Percentiles rank a stretch among this genome's conserved stretches.
phyloP scores from a whole-genome alignment of 495 filamentous ascomycete genomes.

The Echria macrotheca region DNA sequence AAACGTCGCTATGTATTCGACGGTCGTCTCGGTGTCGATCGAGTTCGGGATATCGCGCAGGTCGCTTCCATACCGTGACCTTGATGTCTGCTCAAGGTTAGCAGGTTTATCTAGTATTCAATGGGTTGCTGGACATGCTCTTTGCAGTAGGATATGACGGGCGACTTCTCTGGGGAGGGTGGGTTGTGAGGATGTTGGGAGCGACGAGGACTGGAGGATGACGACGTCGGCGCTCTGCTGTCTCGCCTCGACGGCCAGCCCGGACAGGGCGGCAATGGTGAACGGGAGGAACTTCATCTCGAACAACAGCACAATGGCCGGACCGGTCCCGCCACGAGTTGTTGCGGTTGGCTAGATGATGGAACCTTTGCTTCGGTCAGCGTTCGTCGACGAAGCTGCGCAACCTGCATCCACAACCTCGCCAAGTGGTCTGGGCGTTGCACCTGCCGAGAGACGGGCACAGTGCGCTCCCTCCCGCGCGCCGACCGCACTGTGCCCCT shows the following conservation, averaged over 20 bases:
- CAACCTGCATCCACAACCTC: neutral
- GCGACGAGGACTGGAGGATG: slow-evolving; percentile 19
- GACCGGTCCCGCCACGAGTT: neutral
- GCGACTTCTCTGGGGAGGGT: slow-evolving; percentile 30
- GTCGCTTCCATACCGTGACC: slow-evolving; percentile 28
- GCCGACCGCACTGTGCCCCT: slow-evolving; percentile 2
- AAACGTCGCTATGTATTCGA: slow-evolving; percentile 36
- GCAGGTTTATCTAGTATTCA: too few species aligned
- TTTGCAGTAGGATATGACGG: slow-evolving; percentile 32
- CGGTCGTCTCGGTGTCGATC: slow-evolving; percentile 31
- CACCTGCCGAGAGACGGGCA: neutral
- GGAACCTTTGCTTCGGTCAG: neutral
- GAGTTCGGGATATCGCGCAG: slow-evolving; percentile 37
- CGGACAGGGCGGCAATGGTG: slow-evolving; percentile 23
- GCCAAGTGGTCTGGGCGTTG: neutral
- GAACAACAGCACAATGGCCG: neutral
- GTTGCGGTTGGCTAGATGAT: neutral
- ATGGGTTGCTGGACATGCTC: slow-evolving; percentile 22
- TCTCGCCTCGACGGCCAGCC: slow-evolving; percentile 20
- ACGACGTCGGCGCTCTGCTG: slow-evolving; percentile 26
- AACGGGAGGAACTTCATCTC: slow-evolving; percentile 28
- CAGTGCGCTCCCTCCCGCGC: neutral
- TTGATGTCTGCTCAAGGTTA: slow-evolving; percentile 33
- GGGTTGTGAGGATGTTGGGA: slow-evolving; percentile 16
- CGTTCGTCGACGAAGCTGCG: slow-evolving; percentile 4